Conservation (phyloP, 2,329 filamentous ascomycete species). For the Penicillium fuscoglaucum region DNA sequence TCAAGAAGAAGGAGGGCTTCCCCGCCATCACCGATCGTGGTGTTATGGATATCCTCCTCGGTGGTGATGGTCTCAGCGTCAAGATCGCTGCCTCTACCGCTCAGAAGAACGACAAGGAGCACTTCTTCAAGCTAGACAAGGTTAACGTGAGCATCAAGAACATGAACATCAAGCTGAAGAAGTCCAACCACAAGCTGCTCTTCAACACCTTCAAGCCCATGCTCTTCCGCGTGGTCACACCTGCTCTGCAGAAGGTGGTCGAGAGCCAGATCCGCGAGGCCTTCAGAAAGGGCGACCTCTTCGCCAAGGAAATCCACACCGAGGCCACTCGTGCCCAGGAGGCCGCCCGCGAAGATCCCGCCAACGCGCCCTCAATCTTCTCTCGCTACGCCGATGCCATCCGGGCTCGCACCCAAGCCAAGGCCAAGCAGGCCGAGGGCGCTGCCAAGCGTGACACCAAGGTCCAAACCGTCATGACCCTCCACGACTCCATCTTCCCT, state of each 20-base stretch:
- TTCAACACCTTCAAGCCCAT: slow-evolving; percentile 86
- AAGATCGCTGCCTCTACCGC: slow-evolving; percentile 84
- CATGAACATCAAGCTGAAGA: slow-evolving; percentile 83
- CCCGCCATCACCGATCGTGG: slow-evolving; percentile 83
- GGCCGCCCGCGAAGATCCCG: slow-evolving; percentile 66
- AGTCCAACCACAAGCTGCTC: slow-evolving; percentile 92
- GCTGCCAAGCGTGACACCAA: slow-evolving; percentile 62
- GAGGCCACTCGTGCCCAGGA: slow-evolving; percentile 74
- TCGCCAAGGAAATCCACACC: slow-evolving; percentile 74
- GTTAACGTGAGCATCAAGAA: slow-evolving; percentile 79
- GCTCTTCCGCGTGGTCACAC: slow-evolving; percentile 78
- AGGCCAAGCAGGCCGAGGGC: slow-evolving; percentile 73
- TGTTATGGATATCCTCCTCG: slow-evolving; percentile 83
- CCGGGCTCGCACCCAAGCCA: slow-evolving; percentile 71
- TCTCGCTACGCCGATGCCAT: slow-evolving; percentile 75
- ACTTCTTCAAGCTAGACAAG: slow-evolving; percentile 94
- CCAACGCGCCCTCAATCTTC: slow-evolving; percentile 79
- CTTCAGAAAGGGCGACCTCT: slow-evolving; percentile 70
- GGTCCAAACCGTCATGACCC: slow-evolving; percentile 80
- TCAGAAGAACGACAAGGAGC: slow-evolving; percentile 69
- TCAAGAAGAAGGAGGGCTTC: slow-evolving; percentile 94
- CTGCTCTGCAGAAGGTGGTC: slow-evolving; percentile 79
- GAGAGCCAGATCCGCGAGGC: slow-evolving; percentile 88
- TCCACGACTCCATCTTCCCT: slow-evolving; percentile 90
- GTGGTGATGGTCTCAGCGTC: slow-evolving; percentile 85